Evolutionary conservation across 139 green algal species (phyloP).

Genomic region (Spirogloea muscicola): DNA sequence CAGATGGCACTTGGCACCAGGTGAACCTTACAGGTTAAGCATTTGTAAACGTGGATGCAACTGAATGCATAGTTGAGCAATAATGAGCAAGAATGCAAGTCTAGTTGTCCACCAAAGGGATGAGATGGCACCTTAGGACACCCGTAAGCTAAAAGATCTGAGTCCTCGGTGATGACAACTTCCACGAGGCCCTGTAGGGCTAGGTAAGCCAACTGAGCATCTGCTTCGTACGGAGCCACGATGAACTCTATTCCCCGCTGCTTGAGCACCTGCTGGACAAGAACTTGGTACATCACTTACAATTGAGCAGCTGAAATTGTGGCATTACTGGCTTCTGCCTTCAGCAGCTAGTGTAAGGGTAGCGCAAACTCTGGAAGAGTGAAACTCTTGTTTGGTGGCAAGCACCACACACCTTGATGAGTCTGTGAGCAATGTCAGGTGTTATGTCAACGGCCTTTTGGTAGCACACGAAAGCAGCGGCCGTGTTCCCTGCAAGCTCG

Average conservation of each 20-base stretch:
- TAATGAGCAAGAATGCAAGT: no score
- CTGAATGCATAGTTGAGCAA: no score
- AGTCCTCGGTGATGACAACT: constrained; percentile 93
- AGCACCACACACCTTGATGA: constrained; percentile 55
- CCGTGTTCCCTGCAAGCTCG: constrained; percentile 65
- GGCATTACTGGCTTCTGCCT: no score
- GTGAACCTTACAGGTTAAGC: no score
- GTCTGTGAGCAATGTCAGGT: constrained; percentile 67
- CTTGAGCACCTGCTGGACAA: constrained; percentile 68
- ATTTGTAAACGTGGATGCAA: no score
- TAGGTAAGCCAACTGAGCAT: constrained; percentile 82
- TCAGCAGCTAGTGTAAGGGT: no score
- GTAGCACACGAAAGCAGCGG: constrained; percentile 79
- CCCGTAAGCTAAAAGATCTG: constrained; percentile 90
- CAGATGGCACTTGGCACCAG: no score
- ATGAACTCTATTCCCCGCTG: constrained; percentile 67
- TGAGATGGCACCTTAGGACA: constrained; percentile 78
- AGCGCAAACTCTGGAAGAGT: no score
- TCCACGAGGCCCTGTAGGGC: constrained; percentile 69
- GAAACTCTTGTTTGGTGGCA: no score
- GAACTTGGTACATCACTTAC: no score
- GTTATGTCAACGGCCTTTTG: constrained; percentile 76
- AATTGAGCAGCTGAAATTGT: no score
- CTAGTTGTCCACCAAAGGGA: no score
- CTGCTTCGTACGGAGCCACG: constrained; percentile 95